These are phyloP conservation scores for Alternaria solani DNA, from an alignment of 2,329 filamentous ascomycete species.

Conservation along the genomic window DNA sequence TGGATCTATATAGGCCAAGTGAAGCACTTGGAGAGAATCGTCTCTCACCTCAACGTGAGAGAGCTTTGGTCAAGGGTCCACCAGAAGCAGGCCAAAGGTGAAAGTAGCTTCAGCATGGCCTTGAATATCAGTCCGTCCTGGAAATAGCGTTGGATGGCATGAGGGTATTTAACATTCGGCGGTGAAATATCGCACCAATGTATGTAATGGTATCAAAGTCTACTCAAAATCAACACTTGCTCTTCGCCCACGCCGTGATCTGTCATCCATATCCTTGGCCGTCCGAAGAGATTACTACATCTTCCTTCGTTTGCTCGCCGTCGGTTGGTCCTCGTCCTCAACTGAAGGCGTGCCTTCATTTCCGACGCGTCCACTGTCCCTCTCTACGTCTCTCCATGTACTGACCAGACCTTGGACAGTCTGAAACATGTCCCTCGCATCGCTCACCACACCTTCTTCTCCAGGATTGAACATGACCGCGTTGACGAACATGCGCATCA, in stretches of 20 bases:
- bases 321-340: constrained; percentile 35
- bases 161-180: neutral
- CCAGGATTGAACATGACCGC: constrained; percentile 98
- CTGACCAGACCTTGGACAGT: constrained; percentile 82
- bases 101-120: neutral
- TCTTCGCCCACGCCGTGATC: neutral
- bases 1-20: neutral
- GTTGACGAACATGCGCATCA: constrained; percentile 97
- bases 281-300: constrained; percentile 27
- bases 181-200: neutral
- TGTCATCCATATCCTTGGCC: neutral
- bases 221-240: neutral
- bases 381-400: constrained; percentile 77
- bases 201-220: neutral
- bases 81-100: neutral
- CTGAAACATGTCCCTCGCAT: constrained; percentile 87
- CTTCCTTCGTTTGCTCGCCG: constrained; percentile 42
- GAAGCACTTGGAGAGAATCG: neutral
- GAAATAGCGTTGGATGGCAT: neutral
- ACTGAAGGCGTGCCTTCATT: constrained; percentile 42
- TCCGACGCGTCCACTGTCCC: constrained; percentile 36
- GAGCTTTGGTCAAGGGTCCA: neutral
- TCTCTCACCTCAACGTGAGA: constrained; percentile 2
- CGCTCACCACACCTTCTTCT: constrained; percentile 86
- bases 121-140: neutral